phyloP scores from a whole-genome alignment of 176 grass and related monocot genomes.

The Poa pratensis region DNA sequence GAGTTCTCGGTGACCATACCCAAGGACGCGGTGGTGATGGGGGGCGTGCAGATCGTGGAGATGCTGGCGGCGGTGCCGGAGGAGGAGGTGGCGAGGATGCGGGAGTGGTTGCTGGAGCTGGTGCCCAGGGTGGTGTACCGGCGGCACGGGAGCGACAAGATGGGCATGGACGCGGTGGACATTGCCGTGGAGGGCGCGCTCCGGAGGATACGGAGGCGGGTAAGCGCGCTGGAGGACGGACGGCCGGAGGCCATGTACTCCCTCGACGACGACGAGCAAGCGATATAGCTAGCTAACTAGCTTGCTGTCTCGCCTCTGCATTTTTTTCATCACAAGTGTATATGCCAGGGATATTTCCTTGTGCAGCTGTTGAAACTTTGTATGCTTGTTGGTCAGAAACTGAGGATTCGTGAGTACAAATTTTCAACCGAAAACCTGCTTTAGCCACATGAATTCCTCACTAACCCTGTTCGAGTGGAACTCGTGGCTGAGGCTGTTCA shows the following conservation, averaged over 20 bases:
- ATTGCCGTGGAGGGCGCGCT: not conserved
- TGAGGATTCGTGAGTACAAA: too few relatives aligned
- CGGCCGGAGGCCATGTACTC: not conserved
- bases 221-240: not conserved
- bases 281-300: not conserved
- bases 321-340: not conserved
- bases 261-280: not conserved
- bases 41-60: not conserved
- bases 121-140: constrained; percentile 4
- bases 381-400: too few relatives aligned
- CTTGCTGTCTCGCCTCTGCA: not conserved
- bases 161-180: constrained; percentile 18
- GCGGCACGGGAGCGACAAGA: constrained; percentile 5
- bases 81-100: constrained; percentile 20
- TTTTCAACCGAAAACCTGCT: too few relatives aligned
- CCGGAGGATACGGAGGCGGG: constrained; percentile 1
- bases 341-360: not conserved
- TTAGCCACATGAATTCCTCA: too few relatives aligned
- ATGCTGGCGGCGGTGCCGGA: constrained; percentile 8
- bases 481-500: too few relatives aligned
- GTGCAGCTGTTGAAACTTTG: too few relatives aligned
- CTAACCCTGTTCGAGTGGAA: too few relatives aligned
- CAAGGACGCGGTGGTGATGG: constrained; percentile 7
- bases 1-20: constrained; percentile 30
- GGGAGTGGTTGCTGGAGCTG: constrained; percentile 9